These are phyloP conservation scores for Arthrobotrys sphaeroides DNA, from an alignment of 2,329 filamentous ascomycete genomes.

Conservation along the genomic window DNA sequence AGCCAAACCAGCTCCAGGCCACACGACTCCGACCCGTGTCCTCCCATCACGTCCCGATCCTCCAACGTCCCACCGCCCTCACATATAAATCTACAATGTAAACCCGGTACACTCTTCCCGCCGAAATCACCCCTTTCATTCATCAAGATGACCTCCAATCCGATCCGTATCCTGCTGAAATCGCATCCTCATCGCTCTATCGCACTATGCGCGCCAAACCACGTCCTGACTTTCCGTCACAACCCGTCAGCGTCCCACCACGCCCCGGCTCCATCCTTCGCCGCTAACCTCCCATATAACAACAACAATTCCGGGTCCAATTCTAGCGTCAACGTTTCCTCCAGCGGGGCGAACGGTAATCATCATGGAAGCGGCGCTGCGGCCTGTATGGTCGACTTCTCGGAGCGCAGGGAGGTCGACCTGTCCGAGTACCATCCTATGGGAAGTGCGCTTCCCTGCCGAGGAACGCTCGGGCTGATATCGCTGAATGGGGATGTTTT, in stretches of 20 bases:
- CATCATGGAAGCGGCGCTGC: constrained; percentile 60
- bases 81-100: constrained; percentile 29
- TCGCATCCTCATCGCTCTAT: constrained; percentile 88
- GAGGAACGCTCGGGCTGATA: constrained; percentile 88
- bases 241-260: constrained; percentile 68
- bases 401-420: constrained; percentile 71
- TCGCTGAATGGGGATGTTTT: constrained; percentile 86
- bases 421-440: constrained; percentile 80
- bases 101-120: constrained; percentile 3
- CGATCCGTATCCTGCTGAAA: constrained; percentile 76
- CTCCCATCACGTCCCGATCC: not conserved
- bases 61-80: constrained; percentile 1
- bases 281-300: constrained; percentile 55
- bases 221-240: constrained; percentile 86
- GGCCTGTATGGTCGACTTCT: constrained; percentile 89
- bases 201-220: constrained; percentile 79
- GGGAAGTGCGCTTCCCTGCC: constrained; percentile 73
- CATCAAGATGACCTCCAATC: constrained; percentile 64
- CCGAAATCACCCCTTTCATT: constrained; percentile 9
- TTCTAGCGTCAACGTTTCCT: constrained; percentile 56
- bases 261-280: constrained; percentile 58
- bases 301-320: constrained; percentile 55
- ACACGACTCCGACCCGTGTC: constrained; percentile 50
- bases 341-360: constrained; percentile 55
- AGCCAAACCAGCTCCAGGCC: constrained; percentile 13